These are phyloP conservation scores for Hyaloscypha hepaticicola DNA, from an alignment of 495 filamentous ascomycete species.

Conservation along the genomic window DNA sequence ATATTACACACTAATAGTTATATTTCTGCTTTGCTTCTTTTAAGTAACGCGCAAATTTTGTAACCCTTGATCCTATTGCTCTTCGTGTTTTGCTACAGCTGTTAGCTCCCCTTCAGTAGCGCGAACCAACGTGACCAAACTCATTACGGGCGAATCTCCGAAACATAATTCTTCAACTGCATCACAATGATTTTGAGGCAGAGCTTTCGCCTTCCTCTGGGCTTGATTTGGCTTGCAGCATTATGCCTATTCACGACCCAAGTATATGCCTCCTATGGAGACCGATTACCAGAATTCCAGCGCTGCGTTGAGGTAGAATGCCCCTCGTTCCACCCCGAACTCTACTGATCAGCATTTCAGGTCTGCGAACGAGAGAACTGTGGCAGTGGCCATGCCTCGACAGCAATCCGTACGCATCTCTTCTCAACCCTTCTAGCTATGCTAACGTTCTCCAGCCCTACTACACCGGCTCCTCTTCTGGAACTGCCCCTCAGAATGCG, in stretches of 20 bases:
- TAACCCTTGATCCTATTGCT: too few species aligned
- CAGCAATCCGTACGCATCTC: constrained; percentile 50
- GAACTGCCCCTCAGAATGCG: constrained; percentile 88
- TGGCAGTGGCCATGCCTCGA: constrained; percentile 48
- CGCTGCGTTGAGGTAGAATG: constrained; percentile 79
- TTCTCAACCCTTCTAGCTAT: constrained; percentile 1
- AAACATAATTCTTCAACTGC: not conserved
- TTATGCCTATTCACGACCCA: constrained; percentile 9
- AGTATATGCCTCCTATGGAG: constrained; percentile 73
- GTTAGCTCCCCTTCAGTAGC: not conserved
- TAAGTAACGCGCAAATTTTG: too few species aligned
- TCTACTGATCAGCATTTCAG: constrained; percentile 43
- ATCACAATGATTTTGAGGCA: constrained; percentile 33
- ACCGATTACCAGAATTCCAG: constrained; percentile 84
- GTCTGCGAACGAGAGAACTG: constrained; percentile 83
- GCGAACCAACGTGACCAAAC: not conserved
- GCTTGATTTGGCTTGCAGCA: constrained; percentile 12
- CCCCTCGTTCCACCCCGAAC: constrained; percentile 11
- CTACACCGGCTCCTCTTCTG: constrained; percentile 71
- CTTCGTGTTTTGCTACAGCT: not conserved
- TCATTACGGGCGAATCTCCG: not conserved
- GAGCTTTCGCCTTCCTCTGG: constrained; percentile 5
- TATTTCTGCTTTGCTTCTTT: too few species aligned
- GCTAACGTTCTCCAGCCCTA: constrained; percentile 48
- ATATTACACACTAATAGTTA: too few species aligned